Evolutionary conservation across 305 asterid genomes (phyloP).

Genomic region (Fraxinus sp.): DNA sequence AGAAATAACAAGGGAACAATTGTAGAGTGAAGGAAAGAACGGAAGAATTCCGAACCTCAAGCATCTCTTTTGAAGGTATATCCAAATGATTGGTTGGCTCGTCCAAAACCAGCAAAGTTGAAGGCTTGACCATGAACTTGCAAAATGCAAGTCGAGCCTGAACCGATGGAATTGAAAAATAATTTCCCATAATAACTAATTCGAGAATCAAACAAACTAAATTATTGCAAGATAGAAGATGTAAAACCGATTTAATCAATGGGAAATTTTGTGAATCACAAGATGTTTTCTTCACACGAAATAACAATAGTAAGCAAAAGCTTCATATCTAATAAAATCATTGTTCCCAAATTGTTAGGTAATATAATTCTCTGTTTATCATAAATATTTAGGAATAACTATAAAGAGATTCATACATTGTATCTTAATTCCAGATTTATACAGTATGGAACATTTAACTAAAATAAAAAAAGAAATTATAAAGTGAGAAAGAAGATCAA

Average conservation of each 20-base stretch:
- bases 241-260: neutral
- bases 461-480: neutral
- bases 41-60: conserved; percentile 57
- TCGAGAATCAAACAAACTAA: neutral
- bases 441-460: neutral
- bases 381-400: neutral
- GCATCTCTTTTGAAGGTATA: conserved; percentile 98
- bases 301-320: neutral
- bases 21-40: neutral
- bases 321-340: neutral
- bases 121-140: conserved; percentile 98
- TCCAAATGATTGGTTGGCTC: conserved; percentile 98
- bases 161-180: neutral
- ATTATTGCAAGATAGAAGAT: neutral
- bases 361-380: neutral
- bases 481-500: neutral
- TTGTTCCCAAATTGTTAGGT: neutral
- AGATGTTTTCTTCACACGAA: neutral
- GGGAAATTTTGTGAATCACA: neutral
- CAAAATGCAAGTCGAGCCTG: conserved; percentile 98
- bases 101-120: conserved; percentile 84
- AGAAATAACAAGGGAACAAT: conserved; percentile 4
- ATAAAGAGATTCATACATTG: neutral
- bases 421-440: no score
- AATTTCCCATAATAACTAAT: neutral